phyloP scores from a whole-genome alignment of 345 rosid species.

The Lepidium africanum region DNA sequence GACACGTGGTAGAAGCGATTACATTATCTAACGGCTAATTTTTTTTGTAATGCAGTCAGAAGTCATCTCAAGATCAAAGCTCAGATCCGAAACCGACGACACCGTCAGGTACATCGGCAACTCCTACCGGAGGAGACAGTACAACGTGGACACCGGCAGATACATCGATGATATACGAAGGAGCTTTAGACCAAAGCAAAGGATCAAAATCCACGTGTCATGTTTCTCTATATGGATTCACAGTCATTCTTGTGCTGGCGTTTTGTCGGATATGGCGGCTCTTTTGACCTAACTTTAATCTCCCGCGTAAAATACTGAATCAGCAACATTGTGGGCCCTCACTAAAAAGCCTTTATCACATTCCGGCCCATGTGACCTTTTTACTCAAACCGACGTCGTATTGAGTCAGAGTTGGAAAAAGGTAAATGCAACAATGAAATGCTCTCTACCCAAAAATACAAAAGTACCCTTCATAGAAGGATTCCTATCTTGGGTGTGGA shows the following conservation, averaged over 20 bases:
- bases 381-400: conserved; percentile 25
- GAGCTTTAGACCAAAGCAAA: conserved; percentile 39
- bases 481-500: conserved; percentile 12
- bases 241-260: conserved; percentile 29
- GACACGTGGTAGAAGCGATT: conserved; percentile 7
- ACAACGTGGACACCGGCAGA: conserved; percentile 19
- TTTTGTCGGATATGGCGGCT: conserved; percentile 37
- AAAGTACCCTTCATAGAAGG: background rate
- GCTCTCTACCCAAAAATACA: background rate
- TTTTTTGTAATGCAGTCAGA: conserved; percentile 44
- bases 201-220: conserved; percentile 33
- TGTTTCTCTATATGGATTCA: conserved; percentile 22
- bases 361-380: conserved; percentile 25
- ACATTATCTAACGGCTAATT: conserved; percentile 21
- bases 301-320: background rate
- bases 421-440: conserved; percentile 5
- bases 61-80: conserved; percentile 50
- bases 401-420: conserved; percentile 21
- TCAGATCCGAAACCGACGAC: conserved; percentile 8
- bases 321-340: background rate
- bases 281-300: conserved; percentile 24
- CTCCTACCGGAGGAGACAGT: background rate
- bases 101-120: background rate
- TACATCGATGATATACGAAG: conserved; percentile 65
- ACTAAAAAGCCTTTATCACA: conserved; percentile 5